Evolutionary conservation across 1,284 basidiomycete genomes (phyloP).

Genomic region (Tetrapyrgos nigripes): DNA sequence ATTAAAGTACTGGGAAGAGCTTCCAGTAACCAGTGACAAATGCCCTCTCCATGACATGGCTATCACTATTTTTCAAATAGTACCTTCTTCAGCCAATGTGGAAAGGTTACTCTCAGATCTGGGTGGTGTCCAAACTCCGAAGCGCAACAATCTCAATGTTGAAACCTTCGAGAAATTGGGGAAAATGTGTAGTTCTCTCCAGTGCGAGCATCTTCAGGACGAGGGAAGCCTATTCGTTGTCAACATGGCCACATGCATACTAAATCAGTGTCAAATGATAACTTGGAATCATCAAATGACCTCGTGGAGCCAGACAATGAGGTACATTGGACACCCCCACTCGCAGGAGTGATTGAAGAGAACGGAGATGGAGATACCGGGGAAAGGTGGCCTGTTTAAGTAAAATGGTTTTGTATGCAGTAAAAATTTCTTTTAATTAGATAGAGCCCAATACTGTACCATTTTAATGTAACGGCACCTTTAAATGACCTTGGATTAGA

Average conservation of each 20-base stretch:
- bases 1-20: not conserved
- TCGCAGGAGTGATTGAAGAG: no score
- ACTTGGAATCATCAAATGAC: not conserved
- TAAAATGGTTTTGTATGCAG: no score
- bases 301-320: not conserved
- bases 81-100: conserved; percentile 20
- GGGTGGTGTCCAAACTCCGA: conserved; percentile 16
- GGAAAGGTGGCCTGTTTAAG: no score
- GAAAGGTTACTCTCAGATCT: conserved; percentile 20
- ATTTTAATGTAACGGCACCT: no score
- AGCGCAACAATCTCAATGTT: conserved; percentile 6
- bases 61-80: conserved; percentile 6
- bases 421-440: no score
- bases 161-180: conserved; percentile 16
- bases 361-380: no score
- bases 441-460: no score
- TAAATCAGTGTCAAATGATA: not conserved
- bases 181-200: conserved; percentile 6
- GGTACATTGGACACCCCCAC: not conserved
- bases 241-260: conserved; percentile 2
- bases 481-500: no score
- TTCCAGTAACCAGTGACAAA: not conserved
- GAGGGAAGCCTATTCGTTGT: not conserved
- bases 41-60: conserved; percentile 4
- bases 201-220: not conserved